phyloP scores from a whole-genome alignment of 192 early-diverging fungal species.

The Kappamyces sp. region DNA sequence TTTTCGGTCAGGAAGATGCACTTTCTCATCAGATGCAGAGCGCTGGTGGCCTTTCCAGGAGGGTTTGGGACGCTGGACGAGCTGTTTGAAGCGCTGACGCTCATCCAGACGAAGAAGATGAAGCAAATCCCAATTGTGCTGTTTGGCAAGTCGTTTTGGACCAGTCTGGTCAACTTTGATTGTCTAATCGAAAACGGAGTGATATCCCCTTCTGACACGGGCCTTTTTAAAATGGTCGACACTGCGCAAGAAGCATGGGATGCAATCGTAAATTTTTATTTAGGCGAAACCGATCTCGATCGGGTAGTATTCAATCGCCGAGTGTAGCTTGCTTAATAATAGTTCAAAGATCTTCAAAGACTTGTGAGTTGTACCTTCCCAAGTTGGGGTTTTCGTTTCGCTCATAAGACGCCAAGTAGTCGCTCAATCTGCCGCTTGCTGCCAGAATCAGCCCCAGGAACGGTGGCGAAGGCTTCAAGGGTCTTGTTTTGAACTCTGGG shows the following conservation, averaged over 20 bases:
- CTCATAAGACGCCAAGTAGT: constrained; percentile 29
- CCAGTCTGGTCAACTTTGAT: constrained; percentile 19
- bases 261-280: constrained; percentile 3
- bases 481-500: constrained; percentile 95
- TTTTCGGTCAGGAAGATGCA: constrained; percentile 39
- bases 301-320: too few species aligned
- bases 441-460: constrained; percentile 93
- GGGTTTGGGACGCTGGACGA: constrained; percentile 37
- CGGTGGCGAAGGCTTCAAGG: constrained; percentile 81
- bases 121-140: constrained; percentile 26
- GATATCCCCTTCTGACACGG: constrained; percentile 20
- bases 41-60: constrained; percentile 31
- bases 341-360: too few species aligned
- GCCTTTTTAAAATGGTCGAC: constrained; percentile 21
- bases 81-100: constrained; percentile 33
- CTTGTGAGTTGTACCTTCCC: background rate
- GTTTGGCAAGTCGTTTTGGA: constrained; percentile 31
- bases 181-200: constrained; percentile 22
- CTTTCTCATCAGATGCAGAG: constrained; percentile 26
- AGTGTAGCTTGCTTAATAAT: too few species aligned
- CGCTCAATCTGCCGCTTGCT: constrained; percentile 63
- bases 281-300: too few species aligned
- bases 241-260: constrained; percentile 25
- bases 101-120: constrained; percentile 36
- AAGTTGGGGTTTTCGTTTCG: background rate